These are phyloP conservation scores for Neopestalotiopsis rosae DNA, from an alignment of 2,329 filamentous ascomycete species.

Conservation along the genomic window DNA sequence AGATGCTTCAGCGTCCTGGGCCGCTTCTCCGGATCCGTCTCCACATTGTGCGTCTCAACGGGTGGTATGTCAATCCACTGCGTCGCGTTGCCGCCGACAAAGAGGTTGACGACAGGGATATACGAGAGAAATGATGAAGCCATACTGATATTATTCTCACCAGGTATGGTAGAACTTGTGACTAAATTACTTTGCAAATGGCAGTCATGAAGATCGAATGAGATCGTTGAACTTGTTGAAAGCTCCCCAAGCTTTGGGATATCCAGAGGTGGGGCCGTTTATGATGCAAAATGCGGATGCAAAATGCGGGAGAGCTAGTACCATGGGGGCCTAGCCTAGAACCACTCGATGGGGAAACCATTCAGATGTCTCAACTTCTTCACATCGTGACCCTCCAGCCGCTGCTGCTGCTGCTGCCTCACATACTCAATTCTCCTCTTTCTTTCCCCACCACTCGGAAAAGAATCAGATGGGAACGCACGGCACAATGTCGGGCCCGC, in stretches of 20 bases:
- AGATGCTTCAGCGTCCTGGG: constrained; percentile 88
- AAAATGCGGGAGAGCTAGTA: constrained; percentile 17
- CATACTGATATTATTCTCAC: constrained; percentile 25
- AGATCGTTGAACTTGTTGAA: not conserved
- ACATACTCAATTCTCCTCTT: not conserved
- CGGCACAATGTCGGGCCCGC: constrained; percentile 20
- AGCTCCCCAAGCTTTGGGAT: constrained; percentile 14
- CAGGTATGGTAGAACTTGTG: too few species aligned
- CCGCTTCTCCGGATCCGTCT: constrained; percentile 79
- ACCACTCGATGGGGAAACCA: not conserved
- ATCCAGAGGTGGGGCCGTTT: not conserved
- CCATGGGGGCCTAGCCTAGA: not conserved
- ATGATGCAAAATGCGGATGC: constrained; percentile 20
- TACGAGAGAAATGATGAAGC: constrained; percentile 49
- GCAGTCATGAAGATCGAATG: not conserved
- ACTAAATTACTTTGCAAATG: too few species aligned
- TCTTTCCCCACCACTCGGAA: not conserved
- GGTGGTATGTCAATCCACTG: constrained; percentile 63
- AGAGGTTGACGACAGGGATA: constrained; percentile 44
- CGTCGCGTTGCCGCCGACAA: constrained; percentile 36
- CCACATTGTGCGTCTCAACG: constrained; percentile 78
- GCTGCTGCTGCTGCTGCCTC: not conserved
- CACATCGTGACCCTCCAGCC: not conserved
- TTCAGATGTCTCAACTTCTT: not conserved
- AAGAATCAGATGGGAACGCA: not conserved